Conservation (phyloP, 1,284 basidiomycete genomes). For the Pseudozyma pruni region DNA sequence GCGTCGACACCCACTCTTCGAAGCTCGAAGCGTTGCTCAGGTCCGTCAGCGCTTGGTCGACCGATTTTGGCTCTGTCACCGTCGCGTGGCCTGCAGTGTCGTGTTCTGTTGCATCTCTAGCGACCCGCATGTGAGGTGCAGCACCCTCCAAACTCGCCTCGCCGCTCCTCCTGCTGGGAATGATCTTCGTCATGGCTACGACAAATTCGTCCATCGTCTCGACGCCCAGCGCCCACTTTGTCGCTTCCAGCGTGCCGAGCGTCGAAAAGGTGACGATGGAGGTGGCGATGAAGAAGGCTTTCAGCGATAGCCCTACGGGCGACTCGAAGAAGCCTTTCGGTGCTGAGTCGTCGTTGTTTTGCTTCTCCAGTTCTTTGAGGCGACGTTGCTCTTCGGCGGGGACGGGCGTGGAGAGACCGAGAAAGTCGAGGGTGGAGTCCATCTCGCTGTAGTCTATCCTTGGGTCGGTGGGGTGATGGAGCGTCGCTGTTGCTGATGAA, state of each 20-base stretch:
- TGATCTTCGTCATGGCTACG: conserved; percentile 36
- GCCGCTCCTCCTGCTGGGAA: conserved; percentile 21
- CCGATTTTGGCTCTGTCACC: conserved; percentile 18
- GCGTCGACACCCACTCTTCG: conserved; percentile 42
- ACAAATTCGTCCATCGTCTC: conserved; percentile 50
- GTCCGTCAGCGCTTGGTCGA: conserved; percentile 34
- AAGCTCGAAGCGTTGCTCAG: conserved; percentile 37
- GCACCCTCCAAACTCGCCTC: conserved; percentile 14
- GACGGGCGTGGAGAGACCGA: conserved; percentile 35
- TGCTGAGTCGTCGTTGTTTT: background rate
- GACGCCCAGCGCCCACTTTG: conserved; percentile 29
- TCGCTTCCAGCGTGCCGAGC: conserved; percentile 22
- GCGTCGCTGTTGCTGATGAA: conserved; percentile 2
- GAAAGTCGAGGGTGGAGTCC: conserved; percentile 47
- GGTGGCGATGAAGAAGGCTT: conserved; percentile 48
- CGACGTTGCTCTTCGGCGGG: conserved; percentile 32
- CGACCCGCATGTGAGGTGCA: conserved; percentile 37
- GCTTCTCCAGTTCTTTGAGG: conserved; percentile 16
- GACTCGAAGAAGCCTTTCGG: conserved; percentile 31
- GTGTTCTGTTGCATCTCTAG: conserved; percentile 3
- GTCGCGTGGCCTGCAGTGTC: background rate
- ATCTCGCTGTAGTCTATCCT: conserved; percentile 48
- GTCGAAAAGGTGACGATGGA: conserved; percentile 30
- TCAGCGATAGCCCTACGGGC: conserved; percentile 42
- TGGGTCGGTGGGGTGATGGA: conserved; percentile 8